Base-by-base conservation (phyloP, 208 protist genomes). In the Trypanosoma theileri region DNA sequence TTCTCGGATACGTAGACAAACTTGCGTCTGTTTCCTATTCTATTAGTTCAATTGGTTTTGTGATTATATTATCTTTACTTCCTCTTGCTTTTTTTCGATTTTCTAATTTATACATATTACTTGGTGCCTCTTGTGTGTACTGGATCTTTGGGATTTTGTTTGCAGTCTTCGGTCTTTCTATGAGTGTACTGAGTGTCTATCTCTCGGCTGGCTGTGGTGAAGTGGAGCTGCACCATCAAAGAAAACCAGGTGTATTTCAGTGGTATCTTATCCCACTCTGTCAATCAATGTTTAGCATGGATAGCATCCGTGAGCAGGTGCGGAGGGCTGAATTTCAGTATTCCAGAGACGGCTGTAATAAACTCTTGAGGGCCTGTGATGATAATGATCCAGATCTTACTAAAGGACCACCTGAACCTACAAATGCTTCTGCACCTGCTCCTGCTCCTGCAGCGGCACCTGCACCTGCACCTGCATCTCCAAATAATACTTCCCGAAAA, bases 371-470 rank as follows among this genome's bases (percentile, higher is more conserved):
- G 24, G 31, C 21, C 44, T 74, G 69, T 46, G 55, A 65, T 56
- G 22, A 60, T 8, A 63, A 46, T 31, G 42, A 45, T 6, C 12
- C 58, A 31, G 58, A 22, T 60, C 8, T 44, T 60, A 4, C 58
- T 59, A 22, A 2, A 13, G 2, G 3, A 10, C 7, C 40, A 40
- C 17, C 2, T 13, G 21, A 0, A 19, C 66, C 28, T 82, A 79
- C 52, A 51, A 80, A 35, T 8, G 50, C 62, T 16, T 6, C 0
- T 2, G 1, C 41, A 56, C 70, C 1, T 1, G 10, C 8, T 59
- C 66, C 12, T 69, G 68, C 31, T 77, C 80, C 58, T 92, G 88
- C 61, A 73, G 82, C 14, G 85, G 86, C 63, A 84, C 81, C 9
- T 78, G 73, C 1, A 51, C 54, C 0, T 13, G 62, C 77, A 12